Evolutionary conservation across 208 protist genomes (phyloP).

Genomic region (Kentomonas sorsogonicus): DNA sequence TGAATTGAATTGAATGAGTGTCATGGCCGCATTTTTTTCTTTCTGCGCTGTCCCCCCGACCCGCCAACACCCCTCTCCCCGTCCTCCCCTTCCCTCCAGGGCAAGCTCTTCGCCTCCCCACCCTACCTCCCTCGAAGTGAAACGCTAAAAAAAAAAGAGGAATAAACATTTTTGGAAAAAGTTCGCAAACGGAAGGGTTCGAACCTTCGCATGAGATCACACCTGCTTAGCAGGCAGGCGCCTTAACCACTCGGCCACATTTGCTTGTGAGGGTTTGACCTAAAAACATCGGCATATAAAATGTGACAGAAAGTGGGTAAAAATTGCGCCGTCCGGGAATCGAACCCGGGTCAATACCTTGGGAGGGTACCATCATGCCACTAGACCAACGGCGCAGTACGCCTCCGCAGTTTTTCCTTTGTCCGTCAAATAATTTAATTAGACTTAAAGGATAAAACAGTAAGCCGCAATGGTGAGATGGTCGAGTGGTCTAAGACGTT

Average conservation of each 20-base stretch:
- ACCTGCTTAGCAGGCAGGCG: slow-evolving; percentile 89
- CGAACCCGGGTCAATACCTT: slow-evolving; percentile 91
- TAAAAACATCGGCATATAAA: no score
- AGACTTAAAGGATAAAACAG: no score
- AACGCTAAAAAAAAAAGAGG: not conserved
- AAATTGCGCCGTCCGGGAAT: slow-evolving; percentile 81
- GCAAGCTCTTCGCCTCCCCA: no score
- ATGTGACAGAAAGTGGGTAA: slow-evolving; percentile 13
- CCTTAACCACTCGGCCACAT: slow-evolving; percentile 89
- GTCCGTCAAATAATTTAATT: no score
- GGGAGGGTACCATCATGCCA: slow-evolving; percentile 90
- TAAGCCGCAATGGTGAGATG: slow-evolving; percentile 68
- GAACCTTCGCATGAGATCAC: slow-evolving; percentile 90
- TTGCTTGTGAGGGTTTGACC: no score
- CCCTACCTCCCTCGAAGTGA: no score
- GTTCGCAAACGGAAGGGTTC: slow-evolving; percentile 30
- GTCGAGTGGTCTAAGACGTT: slow-evolving; percentile 68
- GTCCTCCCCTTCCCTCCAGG: no score
- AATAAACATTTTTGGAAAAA: slow-evolving; percentile 1
- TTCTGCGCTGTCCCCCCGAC: no score
- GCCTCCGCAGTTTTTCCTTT: not conserved
- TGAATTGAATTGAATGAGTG: no score
- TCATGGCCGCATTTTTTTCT: no score
- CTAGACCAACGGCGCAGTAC: slow-evolving; percentile 81
- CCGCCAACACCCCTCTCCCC: no score